Conservation (phyloP, 768 basidiomycete genomes). For the Mycena rosella region DNA sequence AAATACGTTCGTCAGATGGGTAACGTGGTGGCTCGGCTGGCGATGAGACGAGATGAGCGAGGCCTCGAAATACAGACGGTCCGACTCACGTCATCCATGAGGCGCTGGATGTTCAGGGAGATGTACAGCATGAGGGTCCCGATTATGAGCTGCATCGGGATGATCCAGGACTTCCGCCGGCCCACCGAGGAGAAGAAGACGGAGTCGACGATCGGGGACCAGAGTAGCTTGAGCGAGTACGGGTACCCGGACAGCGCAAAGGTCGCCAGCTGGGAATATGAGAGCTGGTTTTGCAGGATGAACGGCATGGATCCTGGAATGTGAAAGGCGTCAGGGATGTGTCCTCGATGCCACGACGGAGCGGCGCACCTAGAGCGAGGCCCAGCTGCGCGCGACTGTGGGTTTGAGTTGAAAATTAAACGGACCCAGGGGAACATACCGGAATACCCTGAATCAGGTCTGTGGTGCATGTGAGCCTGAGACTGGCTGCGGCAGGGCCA, state of each 20-base stretch:
- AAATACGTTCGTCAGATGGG: slow-evolving; percentile 84
- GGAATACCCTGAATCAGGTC: slow-evolving; percentile 92
- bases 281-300: slow-evolving; percentile 93
- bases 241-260: slow-evolving; percentile 95
- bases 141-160: slow-evolving; percentile 95
- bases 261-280: slow-evolving; percentile 95
- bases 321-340: slow-evolving; percentile 14
- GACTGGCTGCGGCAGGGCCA: slow-evolving; percentile 22
- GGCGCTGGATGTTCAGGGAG: slow-evolving; percentile 76
- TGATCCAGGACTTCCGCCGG: slow-evolving; percentile 98
- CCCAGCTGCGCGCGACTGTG: slow-evolving; percentile 68
- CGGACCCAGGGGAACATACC: slow-evolving; percentile 59
- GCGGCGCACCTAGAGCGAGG: slow-evolving; percentile 80
- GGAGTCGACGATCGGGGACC: slow-evolving; percentile 98
- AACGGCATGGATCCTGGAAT: slow-evolving; percentile 94
- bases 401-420: slow-evolving; percentile 24
- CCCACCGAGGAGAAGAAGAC: slow-evolving; percentile 85
- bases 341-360: not conserved
- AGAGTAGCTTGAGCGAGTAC: slow-evolving; percentile 95
- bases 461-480: slow-evolving; percentile 43
- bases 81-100: slow-evolving; percentile 78
- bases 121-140: slow-evolving; percentile 87
- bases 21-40: slow-evolving; percentile 86
- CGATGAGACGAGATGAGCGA: slow-evolving; percentile 27
- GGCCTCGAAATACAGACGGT: not conserved